Base-by-base conservation (phyloP, 768 basidiomycete species). In the Boletus edulis region DNA sequence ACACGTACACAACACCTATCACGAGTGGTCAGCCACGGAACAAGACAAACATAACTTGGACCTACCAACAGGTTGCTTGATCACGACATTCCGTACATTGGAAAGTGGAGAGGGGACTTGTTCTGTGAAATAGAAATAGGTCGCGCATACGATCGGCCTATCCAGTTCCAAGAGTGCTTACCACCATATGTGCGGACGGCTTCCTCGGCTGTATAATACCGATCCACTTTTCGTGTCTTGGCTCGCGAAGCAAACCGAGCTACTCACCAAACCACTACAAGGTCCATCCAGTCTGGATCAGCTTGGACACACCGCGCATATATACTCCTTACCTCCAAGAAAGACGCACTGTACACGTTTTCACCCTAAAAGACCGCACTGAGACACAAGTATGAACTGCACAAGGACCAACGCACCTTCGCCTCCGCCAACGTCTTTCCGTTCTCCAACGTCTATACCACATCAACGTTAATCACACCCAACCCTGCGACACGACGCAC, bases 171-270 rank as follows among this genome's bases (percentile, higher is more conserved):
- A 18, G 10, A 29, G 39, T 38, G 63, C 78, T 42, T 54, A 87
- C 90, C 88, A 69, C 97, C 97, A 65, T 97, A 95, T 22, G 86
- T 87, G 39, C 97, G 81, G 37, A 98, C 81, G 29, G 94, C 94
- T 67, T 98, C 97, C 64, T 86, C 96, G 24, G 94, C 94, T 90
- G 72, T 31, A 70, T 17, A 22, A 54, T 32, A 18, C n/a, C 27
- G 18, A 39, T 31, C 62, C 32, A 50, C 12, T 39, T 24, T 14
- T 45, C 51, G n/a, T 52, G 50, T 41, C 13, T 15, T 42, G 12
- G 15, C 12, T 9, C 17, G 7, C 29, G 13, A 22, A 43, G 14
- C n/a, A 46, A 55, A 46, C 31, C 47, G 27, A 49, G 9, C 12
- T 58, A 32, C 49, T 56, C 70, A 91, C 91, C 91, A 67, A 86